Percentiles rank a stretch among this genome's conserved stretches.
Conservation (phyloP, 306 rosid species). For the Cucurbita argyrosperma region DNA sequence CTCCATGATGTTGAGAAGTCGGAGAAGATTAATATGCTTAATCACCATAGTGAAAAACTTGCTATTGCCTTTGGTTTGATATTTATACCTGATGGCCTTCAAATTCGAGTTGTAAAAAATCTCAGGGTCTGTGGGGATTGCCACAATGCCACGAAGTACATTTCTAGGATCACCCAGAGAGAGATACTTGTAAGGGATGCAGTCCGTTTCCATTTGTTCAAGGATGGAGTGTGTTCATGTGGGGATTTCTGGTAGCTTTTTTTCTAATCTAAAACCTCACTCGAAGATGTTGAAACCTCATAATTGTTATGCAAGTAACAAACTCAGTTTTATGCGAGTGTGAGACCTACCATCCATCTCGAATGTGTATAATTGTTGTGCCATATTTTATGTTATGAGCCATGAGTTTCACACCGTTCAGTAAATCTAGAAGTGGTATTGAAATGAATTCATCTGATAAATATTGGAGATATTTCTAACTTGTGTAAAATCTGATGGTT, state of each 20-base stretch:
- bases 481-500: background rate
- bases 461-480: background rate
- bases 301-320: background rate
- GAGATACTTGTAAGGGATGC: constrained; percentile 88
- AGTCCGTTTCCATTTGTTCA: constrained; percentile 74
- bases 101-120: constrained; percentile 67
- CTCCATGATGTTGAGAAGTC: constrained; percentile 78
- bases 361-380: background rate
- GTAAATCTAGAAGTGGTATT: background rate
- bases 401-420: background rate
- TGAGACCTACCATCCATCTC: background rate
- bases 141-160: constrained; percentile 84
- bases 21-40: constrained; percentile 70
- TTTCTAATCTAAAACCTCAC: background rate
- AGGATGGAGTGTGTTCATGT: constrained; percentile 74
- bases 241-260: constrained; percentile 76
- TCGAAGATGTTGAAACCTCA: background rate
- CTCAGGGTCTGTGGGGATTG: constrained; percentile 85
- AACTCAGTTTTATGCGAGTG: background rate
- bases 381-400: background rate
- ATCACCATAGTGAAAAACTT: constrained; percentile 78
- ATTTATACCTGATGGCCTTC: constrained; percentile 55
- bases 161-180: constrained; percentile 68
- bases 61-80: constrained; percentile 85
- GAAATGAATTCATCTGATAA: background rate